Percentiles rank a stretch among this genome's conserved stretches.
Conservation (phyloP, 1,139 yeast genomes). For the Pichia norvegensis region DNA sequence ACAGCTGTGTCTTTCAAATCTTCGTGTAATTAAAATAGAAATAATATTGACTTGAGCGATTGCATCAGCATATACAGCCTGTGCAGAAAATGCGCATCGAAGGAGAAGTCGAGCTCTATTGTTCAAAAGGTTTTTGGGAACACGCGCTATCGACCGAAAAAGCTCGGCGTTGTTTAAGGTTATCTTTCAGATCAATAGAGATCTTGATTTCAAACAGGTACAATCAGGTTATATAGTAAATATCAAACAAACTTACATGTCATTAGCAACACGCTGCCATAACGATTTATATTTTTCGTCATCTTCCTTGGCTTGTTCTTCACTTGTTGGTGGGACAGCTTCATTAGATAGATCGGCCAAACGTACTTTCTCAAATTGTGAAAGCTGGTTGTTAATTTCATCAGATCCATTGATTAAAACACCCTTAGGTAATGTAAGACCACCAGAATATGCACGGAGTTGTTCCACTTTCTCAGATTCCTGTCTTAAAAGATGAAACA, state of each 20-base stretch:
- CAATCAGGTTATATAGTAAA: background rate
- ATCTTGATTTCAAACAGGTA: too few species aligned
- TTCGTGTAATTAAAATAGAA: too few species aligned
- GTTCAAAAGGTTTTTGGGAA: too few species aligned
- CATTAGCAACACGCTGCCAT: conserved; percentile 9
- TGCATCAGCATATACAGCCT: too few species aligned
- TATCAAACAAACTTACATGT: background rate
- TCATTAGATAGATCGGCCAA: conserved; percentile 78
- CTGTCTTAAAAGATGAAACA: conserved; percentile 84
- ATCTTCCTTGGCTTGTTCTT: conserved; percentile 13
- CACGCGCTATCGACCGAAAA: too few species aligned
- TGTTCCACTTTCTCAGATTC: conserved; percentile 72
- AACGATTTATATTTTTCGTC: conserved; percentile 11
- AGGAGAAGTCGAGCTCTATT: too few species aligned
- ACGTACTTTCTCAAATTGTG: conserved; percentile 78
- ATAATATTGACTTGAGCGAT: too few species aligned
- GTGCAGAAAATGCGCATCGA: too few species aligned
- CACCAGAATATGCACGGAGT: conserved; percentile 61
- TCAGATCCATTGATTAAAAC: conserved; percentile 70
- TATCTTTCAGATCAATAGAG: too few species aligned
- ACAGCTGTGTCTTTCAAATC: background rate
- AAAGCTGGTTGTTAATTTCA: conserved; percentile 64
- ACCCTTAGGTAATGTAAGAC: conserved; percentile 72
- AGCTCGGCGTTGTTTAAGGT: too few species aligned
- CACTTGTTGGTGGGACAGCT: conserved; percentile 56